A percentile compares a stretch with the other conserved stretches of the same genome.
Evolutionary conservation across 2,329 filamentous ascomycete species (phyloP).

Genomic region (Fusarium domesticum): DNA sequence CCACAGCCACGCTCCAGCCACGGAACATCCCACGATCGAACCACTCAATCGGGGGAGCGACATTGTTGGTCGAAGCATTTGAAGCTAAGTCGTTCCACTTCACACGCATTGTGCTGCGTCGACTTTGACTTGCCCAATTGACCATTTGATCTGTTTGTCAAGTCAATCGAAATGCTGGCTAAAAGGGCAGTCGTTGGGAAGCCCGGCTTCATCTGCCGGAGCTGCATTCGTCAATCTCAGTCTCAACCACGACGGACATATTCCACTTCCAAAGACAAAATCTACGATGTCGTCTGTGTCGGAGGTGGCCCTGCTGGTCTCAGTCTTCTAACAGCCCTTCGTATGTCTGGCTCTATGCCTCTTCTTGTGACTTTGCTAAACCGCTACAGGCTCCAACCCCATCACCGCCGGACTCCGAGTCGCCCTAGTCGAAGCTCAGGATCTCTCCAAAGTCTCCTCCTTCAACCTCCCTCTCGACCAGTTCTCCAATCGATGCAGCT

Average conservation of each 20-base stretch:
- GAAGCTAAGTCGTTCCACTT: not conserved
- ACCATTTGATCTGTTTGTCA: not conserved
- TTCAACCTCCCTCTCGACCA: conserved; percentile 64
- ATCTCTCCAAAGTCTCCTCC: conserved; percentile 65
- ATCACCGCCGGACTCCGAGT: conserved; percentile 74
- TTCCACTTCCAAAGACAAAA: conserved; percentile 55
- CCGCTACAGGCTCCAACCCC: conserved; percentile 63
- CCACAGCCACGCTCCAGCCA: conserved; percentile 18
- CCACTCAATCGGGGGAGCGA: conserved; percentile 22
- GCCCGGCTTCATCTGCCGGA: conserved; percentile 44
- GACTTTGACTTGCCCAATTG: not conserved
- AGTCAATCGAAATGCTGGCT: conserved; percentile 24
- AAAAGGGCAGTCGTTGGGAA: conserved; percentile 25
- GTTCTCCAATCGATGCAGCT: conserved; percentile 95
- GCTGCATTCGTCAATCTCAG: conserved; percentile 43
- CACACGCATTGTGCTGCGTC: no score
- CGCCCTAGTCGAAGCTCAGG: conserved; percentile 86
- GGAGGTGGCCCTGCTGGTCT: conserved; percentile 87
- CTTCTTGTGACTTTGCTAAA: not conserved
- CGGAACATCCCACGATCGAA: conserved; percentile 23
- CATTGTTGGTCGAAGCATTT: conserved; percentile 12
- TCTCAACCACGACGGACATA: conserved; percentile 40
- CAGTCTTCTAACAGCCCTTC: conserved; percentile 73
- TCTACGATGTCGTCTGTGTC: conserved; percentile 92
- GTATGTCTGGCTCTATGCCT: conserved; percentile 41